Base-by-base conservation (phyloP, 306 rosid species). In the Fragaria nilgerrensis region DNA sequence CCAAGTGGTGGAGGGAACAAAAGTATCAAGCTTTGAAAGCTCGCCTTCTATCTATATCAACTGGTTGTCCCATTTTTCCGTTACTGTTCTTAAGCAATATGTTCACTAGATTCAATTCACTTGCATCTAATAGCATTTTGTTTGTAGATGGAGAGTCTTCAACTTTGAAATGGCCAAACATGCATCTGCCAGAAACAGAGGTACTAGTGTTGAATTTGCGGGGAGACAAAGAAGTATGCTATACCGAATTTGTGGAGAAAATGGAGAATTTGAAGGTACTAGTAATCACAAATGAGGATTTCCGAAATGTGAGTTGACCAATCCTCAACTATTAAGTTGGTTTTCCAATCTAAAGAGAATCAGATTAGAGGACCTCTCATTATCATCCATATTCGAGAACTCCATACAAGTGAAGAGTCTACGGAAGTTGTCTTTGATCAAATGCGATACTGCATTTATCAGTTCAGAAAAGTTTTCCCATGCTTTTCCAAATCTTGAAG, bases 371-470 rank as follows among this genome's bases (percentile, higher is more conserved):
- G 1, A 15, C 5, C 23, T 58, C 64, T 22, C 64, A 9, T 3
- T 58, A 9, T 23, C 34, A 8, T 58, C 29, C 15, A 55, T 55
- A 55, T 6, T n/a, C 13, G 0, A 10, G 32, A 58, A 58, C 34
- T 23, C 32, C 32, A 22, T 58, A 25, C 64, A 58, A 23, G 0
- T 58, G 2, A 58, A 58, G 34, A 58, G 64, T 23, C 15, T 58
- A 23, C 15, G 13, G 16, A 58, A 58, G 34, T 9, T 58, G 13
- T 58, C 32, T 22, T 25, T 58, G 5, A 22, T 25, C 7, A 1
- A 0, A 22, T 58, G 64, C 12, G 1, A 1, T 0, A 23, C 4
- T 22, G 32, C 0, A 29, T 0, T 1, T 8, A 8, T 6, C 1
- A 2, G 16, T 23, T 58, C 25, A 6, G 19, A 0, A 8, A 17